Base-by-base conservation (phyloP, 441 rosid genomes). In the Biscutella laevigata region DNA sequence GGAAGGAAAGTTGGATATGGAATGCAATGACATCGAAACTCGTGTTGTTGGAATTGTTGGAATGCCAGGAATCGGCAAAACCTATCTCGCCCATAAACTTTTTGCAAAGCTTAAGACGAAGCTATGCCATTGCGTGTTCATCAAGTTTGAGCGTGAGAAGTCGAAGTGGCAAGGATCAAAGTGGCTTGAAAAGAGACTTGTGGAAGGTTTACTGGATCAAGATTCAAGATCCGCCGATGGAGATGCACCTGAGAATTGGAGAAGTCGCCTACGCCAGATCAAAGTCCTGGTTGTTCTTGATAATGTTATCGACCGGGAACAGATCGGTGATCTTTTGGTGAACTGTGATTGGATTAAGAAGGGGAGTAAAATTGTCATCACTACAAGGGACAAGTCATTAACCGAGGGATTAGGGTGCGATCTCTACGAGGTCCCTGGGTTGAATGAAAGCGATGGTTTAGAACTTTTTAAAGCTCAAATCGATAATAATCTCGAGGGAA, bases 311-410 rank as follows among this genome's bases (percentile, higher is more conserved):
- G 9, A 25, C 19, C 44, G 19, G 34, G 24, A 27, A 26, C 60
- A 62, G 0, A 4, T 53, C 4, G 34, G 53, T 2, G 10, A 36
- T 50, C 33, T 61, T 5, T 44, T 50, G 1, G 14, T 35, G 3
- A 2, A 43, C 15, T 35, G 1, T 0, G 22, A 21, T 4, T 36
- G 67, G 67, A 28, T 62, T 27, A 29, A 8, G 43, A 41, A 51
- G 4, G 66, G 66, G 8, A 62, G 61, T 49, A 62, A 41, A 12
- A n/a, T 61, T 42, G 17, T 61, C 4, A 51, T 61, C 25, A 46
- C 58, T 16, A 33, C 66, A 19, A 29, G 19, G 3, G 66, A 61
- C 38, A 34, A 8, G 25, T 59, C 64, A 20, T 48, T 25, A 6
- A 14, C 37, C 0, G 0, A 39, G 2, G 48, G 4, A 4, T 12